phyloP scores from a whole-genome alignment of 192 early-diverging fungal species.

The Gamsiella multidivaricata region DNA sequence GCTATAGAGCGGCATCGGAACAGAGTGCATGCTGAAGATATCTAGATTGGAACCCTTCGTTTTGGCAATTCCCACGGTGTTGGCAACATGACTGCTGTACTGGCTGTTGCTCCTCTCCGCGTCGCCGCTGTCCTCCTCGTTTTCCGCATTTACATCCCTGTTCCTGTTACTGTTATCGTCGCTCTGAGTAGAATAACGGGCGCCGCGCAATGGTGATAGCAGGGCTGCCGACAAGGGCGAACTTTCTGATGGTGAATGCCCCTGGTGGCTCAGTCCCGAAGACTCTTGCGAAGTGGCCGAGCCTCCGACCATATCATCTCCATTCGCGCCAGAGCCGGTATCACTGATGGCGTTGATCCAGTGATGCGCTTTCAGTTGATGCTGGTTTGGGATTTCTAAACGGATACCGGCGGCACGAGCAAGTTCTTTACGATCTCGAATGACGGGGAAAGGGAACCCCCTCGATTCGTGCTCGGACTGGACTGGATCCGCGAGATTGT shows the following conservation, averaged over 20 bases:
- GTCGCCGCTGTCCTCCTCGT: too few relatives aligned
- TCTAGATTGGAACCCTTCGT: conserved; percentile 13
- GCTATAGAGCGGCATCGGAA: conserved; percentile 13
- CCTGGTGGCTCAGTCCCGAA: background rate
- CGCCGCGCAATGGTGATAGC: background rate
- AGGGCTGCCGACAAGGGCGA: conserved; percentile 15
- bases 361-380: conserved; percentile 5
- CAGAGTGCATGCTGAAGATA: conserved; percentile 5
- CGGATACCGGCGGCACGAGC: conserved; percentile 40
- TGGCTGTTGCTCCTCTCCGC: background rate
- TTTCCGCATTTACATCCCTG: background rate
- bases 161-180: background rate
- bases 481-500: background rate
- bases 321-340: background rate
- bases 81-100: background rate
- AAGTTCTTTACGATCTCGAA: conserved; percentile 42
- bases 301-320: conserved; percentile 35
- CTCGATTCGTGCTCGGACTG: conserved; percentile 1
- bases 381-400: conserved; percentile 37
- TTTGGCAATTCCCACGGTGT: background rate
- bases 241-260: conserved; percentile 5
- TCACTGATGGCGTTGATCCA: conserved; percentile 22
- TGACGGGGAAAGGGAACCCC: conserved; percentile 27
- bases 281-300: conserved; percentile 37
- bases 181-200: background rate